Percentiles rank a stretch among this genome's conserved stretches.
These are phyloP conservation scores for Penicillium manginii DNA, from an alignment of 495 filamentous ascomycete genomes.

Conservation along the genomic window DNA sequence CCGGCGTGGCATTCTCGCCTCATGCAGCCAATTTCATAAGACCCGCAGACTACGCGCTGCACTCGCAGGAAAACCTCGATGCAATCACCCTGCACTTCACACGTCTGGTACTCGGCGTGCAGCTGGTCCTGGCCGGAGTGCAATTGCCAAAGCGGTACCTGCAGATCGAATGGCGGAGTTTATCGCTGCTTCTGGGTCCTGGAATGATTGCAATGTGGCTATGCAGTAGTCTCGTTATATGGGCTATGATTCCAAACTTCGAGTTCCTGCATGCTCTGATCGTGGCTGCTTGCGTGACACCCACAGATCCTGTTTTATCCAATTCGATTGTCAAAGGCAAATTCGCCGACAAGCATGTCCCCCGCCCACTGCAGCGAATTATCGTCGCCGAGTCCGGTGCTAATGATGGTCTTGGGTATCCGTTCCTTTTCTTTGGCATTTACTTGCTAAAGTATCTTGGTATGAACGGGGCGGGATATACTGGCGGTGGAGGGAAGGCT, in stretches of 20 bases:
- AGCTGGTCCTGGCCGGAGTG: conserved; percentile 86
- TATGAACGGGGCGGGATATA: conserved; percentile 56
- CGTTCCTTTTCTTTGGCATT: conserved; percentile 83
- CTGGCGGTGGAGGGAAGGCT: conserved; percentile 65
- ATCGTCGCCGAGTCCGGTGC: conserved; percentile 90
- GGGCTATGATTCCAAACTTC: conserved; percentile 75
- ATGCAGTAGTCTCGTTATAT: conserved; percentile 75
- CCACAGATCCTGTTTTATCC: conserved; percentile 88
- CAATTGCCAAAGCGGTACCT: conserved; percentile 91
- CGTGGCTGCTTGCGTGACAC: conserved; percentile 83
- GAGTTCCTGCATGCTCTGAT: conserved; percentile 77
- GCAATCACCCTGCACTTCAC: conserved; percentile 80
- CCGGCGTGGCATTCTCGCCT: conserved; percentile 77
- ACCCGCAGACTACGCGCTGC: conserved; percentile 76
- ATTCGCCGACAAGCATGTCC: conserved; percentile 89
- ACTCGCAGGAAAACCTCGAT: conserved; percentile 60
- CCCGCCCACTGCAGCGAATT: conserved; percentile 78
- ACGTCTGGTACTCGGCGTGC: conserved; percentile 86
- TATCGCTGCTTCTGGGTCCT: conserved; percentile 78
- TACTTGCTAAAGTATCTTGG: conserved; percentile 80
- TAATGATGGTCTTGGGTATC: conserved; percentile 93
- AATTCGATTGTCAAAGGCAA: conserved; percentile 93
- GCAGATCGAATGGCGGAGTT: conserved; percentile 75
- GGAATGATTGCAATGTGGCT: conserved; percentile 92
- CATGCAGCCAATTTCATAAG: conserved; percentile 76